phyloP scores from a whole-genome alignment of 2,329 filamentous ascomycete genomes.

The Periconia sp. region DNA sequence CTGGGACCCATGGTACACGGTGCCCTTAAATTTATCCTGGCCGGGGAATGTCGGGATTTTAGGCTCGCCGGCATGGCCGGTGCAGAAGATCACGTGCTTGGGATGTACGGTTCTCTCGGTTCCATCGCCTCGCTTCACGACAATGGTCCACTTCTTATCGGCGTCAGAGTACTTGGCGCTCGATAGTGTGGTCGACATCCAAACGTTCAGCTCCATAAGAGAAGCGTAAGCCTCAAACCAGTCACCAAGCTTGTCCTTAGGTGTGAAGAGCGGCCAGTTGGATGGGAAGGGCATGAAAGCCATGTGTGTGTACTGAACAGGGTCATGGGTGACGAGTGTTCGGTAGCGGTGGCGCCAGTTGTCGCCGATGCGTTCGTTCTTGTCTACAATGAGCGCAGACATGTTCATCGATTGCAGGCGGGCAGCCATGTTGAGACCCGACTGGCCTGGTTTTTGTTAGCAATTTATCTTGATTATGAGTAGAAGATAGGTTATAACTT shows the following conservation, averaged over 20 bases:
- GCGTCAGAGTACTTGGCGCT: slow-evolving; percentile 59
- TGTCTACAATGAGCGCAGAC: slow-evolving; percentile 53
- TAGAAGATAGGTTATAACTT: neutral
- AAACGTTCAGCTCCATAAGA: slow-evolving; percentile 72
- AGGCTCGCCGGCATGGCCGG: slow-evolving; percentile 71
- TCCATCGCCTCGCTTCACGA: slow-evolving; percentile 53
- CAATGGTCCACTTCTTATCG: slow-evolving; percentile 61
- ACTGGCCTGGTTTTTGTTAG: slow-evolving; percentile 25
- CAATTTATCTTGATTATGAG: neutral
- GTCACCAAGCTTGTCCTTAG: slow-evolving; percentile 73
- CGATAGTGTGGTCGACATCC: slow-evolving; percentile 61
- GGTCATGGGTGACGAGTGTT: slow-evolving; percentile 69
- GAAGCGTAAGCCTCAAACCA: slow-evolving; percentile 71
- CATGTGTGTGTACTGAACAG: slow-evolving; percentile 60
- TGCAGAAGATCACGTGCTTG: slow-evolving; percentile 69
- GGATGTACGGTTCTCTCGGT: slow-evolving; percentile 61
- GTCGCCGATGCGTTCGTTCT: slow-evolving; percentile 54
- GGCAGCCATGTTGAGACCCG: slow-evolving; percentile 41
- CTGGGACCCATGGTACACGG: slow-evolving; percentile 59
- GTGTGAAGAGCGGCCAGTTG: slow-evolving; percentile 72
- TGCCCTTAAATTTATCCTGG: slow-evolving; percentile 63
- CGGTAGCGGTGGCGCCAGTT: slow-evolving; percentile 60
- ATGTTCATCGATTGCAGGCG: slow-evolving; percentile 50
- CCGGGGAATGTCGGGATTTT: slow-evolving; percentile 57
- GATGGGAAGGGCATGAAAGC: slow-evolving; percentile 69